Evolutionary conservation across 2,329 filamentous ascomycete genomes (phyloP), one percentile per base, ranked within the genome.

Genomic region (Apiospora phragmitis): DNA sequence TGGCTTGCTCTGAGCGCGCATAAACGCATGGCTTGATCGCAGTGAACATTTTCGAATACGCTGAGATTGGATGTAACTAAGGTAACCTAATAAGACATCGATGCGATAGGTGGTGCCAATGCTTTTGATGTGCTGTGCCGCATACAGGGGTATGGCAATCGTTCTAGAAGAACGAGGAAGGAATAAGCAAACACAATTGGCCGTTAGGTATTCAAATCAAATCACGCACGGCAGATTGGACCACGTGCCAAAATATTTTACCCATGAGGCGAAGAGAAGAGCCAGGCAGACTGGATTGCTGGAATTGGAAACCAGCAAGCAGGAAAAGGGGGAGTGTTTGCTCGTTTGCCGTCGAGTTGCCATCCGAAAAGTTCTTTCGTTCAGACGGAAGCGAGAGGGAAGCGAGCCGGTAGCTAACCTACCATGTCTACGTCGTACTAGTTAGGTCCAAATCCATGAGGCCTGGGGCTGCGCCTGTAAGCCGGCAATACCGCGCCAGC

Each of bases 351-450:
- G 38, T 62, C 29, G 32, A 62, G 32, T n/a, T n/a, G 55, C 55
- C 55, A 62, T 38, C 55, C 55, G 55, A 62, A 62, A 2, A 41
- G 7, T 38, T 38, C 29, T 62, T 26, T n/a, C 7, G n/a, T 62
- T n/a, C 55, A 62, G 32, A 38, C 55, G 55, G 55, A n/a, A 62
- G 55, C 55, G 55, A 62, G 55, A 32, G 55, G 55, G 55, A n/a
- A 62, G 55, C 55, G 55, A 62, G 55, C 55, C 32, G 55, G 32
- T n/a, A 38, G 55, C 18, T 38, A 47, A 38, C 32, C 18, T 38
- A 47, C 43, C 9, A 41, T 9, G 38, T 11, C 38, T 14, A 49
- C 47, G 43, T 47, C 43, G 43, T 47, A n/a, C 21, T 9, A 21
- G 24, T 29, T 55, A 11, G 49, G 26, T 55, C 18, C 24, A 55